These are phyloP conservation scores for Rhazya stricta DNA, from an alignment of 257 asterid species.

Conservation along the genomic window DNA sequence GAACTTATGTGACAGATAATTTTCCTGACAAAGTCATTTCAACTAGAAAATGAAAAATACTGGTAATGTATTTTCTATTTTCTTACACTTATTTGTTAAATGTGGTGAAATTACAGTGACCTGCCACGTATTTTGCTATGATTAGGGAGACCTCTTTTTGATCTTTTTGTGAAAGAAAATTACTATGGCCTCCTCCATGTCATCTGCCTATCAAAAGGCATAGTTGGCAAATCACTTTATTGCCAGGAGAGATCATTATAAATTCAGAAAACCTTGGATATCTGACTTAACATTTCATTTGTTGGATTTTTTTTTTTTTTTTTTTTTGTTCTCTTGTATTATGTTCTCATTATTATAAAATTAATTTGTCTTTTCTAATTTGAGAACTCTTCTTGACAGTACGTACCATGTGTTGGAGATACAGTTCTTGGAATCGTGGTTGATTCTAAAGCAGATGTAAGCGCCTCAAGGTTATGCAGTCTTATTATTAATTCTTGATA, in stretches of 20 bases:
- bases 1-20: neutral
- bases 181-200: neutral
- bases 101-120: neutral
- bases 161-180: neutral
- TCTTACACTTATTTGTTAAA: neutral
- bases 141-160: neutral
- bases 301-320: neutral
- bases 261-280: neutral
- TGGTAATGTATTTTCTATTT: neutral
- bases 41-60: neutral
- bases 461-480: constrained; percentile 27
- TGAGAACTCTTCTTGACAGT: constrained; percentile 43
- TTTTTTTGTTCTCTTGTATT: neutral
- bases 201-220: neutral
- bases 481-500: neutral
- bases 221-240: neutral
- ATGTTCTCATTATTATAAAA: constrained; percentile 5
- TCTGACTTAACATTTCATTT: neutral
- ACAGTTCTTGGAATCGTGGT: constrained; percentile 84
- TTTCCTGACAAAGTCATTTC: neutral
- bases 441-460: constrained; percentile 81
- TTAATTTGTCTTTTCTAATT: constrained; percentile 9
- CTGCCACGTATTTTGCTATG: neutral
- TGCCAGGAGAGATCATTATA: neutral
- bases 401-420: constrained; percentile 78